Percentiles rank a stretch among this genome's conserved stretches.
These are phyloP conservation scores for Acanthamoeba sp. DNA, from an alignment of 208 protist genomes.

Conservation along the genomic window DNA sequence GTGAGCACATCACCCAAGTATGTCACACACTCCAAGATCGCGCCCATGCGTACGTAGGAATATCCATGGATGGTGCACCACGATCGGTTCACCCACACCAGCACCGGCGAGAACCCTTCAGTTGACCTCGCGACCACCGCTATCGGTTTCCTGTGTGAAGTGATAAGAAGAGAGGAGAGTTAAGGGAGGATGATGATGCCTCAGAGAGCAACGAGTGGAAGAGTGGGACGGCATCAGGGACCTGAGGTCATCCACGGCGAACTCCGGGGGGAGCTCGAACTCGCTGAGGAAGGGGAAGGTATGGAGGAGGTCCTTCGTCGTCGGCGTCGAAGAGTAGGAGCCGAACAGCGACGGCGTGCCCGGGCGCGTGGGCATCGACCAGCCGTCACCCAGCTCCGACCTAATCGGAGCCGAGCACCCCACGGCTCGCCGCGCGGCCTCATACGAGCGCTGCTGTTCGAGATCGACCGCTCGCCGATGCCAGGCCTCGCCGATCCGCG, in stretches of 20 bases:
- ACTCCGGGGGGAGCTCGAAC: background rate
- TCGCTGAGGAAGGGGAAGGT: conserved; percentile 4
- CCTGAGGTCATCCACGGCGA: background rate
- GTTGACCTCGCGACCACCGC: background rate
- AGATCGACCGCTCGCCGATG: no score
- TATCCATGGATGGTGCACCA: background rate
- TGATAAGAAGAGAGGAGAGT: background rate
- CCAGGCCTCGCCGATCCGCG: no score
- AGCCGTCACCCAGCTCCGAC: background rate
- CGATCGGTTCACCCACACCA: background rate
- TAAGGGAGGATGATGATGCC: no score
- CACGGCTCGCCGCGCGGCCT: background rate
- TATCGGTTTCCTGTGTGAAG: background rate
- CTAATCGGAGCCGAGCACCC: background rate
- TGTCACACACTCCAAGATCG: background rate
- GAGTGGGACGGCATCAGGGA: background rate
- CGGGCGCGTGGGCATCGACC: background rate
- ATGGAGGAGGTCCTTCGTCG: background rate
- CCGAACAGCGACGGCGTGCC: background rate
- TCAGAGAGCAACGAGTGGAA: no score
- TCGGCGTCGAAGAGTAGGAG: background rate
- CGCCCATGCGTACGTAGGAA: background rate
- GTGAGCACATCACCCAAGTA: background rate
- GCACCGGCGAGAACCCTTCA: background rate
- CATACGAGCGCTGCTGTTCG: no score